Evolutionary conservation across 805 yeast genomes (phyloP), one percentile per base, ranked within the genome.

Genomic region (Hanseniaspora taiwanica): DNA sequence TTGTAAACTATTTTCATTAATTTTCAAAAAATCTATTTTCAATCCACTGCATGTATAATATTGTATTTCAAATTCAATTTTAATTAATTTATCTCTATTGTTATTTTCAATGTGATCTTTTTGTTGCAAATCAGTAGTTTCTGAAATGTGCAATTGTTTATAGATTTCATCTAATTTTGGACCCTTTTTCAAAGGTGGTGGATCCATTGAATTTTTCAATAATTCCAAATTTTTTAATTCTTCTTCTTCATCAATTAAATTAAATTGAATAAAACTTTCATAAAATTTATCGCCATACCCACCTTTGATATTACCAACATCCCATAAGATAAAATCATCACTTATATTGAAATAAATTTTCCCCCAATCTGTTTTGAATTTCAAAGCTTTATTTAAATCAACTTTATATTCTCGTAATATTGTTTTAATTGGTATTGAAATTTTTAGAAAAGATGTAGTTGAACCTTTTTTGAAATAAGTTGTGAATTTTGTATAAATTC

Each of bases 361-460:
- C 1, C 96, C 96, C 25, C 68, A 48, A 47, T 77, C 77, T 4
- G 91, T 68, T 50, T 79, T 82, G 58, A 76, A 84, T 48, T 76
- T 74, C 18, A 87, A 74, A 2, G 71, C 62, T 42, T 63, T 65
- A 37, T 62, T 61, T 43, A 67, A 64, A 47, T 74, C 66, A 4
- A 72, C 62, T 4, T 52, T 44, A 40, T 60, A 62, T 51, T 56
- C 65, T 62, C 39, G 63, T 27, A 60, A 56, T 5, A 59, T n/a
- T 6, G 42, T 39, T 5, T 39, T 40, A 2, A 60, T 34, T 6
- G 66, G 66, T 16, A 62, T 53, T 35, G 48, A 50, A 1, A 62
- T 36, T 12, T 51, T 48, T 18, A 62, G 42, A 33, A 44, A 48
- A 0, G 71, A 53, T 2, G 66, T 60, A 3, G 55, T 40, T 36